Percentiles rank a stretch among this genome's conserved stretches.
Conservation (phyloP, 768 basidiomycete genomes). For the Mycena albidolilacea region DNA sequence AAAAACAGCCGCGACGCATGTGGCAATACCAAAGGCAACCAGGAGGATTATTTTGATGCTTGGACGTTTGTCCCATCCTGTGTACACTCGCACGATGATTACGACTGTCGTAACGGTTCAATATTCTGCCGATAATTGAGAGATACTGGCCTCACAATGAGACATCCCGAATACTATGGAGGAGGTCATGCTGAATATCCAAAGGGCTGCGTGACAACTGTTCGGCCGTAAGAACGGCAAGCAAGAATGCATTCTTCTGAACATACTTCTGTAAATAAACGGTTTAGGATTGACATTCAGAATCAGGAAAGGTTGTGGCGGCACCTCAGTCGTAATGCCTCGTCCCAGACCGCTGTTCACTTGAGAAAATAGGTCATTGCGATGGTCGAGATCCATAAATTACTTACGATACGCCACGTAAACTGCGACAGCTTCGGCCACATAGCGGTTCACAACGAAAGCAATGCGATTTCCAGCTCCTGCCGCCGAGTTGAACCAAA, state of each 20-base stretch:
- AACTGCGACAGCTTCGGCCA: neutral
- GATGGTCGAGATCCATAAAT: neutral
- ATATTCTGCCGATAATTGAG: neutral
- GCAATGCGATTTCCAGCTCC: neutral
- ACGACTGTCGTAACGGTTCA: neutral
- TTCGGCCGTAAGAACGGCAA: neutral
- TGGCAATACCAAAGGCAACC: neutral
- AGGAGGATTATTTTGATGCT: conserved; percentile 7
- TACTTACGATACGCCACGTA: neutral
- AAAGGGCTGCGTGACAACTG: neutral
- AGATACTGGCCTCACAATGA: neutral
- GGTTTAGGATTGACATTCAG: too few relatives aligned
- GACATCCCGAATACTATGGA: neutral
- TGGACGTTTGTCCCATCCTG: conserved; percentile 4
- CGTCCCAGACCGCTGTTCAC: neutral
- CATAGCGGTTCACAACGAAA: conserved; percentile 3
- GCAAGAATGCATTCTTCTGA: neutral
- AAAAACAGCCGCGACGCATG: neutral
- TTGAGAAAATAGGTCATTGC: neutral
- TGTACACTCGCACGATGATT: conserved; percentile 7
- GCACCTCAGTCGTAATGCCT: neutral
- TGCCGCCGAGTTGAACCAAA: neutral
- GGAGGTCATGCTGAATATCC: neutral
- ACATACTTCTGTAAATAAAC: neutral
- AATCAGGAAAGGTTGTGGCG: too few relatives aligned